phyloP scores from a whole-genome alignment of 495 filamentous ascomycete genomes.

The Podospora pseudopauciseta region DNA sequence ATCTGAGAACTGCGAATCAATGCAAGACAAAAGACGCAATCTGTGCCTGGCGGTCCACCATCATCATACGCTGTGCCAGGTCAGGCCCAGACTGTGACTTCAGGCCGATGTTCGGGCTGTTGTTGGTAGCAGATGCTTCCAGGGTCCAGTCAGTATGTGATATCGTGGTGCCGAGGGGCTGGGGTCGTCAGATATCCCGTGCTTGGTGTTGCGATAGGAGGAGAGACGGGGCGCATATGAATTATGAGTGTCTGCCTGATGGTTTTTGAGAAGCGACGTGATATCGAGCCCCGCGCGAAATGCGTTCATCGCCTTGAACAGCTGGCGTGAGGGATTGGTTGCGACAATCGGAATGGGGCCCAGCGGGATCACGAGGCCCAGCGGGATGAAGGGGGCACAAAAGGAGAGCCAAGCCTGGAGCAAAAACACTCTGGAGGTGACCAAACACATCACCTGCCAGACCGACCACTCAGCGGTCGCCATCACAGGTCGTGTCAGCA shows the following conservation, averaged over 20 bases:
- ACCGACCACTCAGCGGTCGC: conserved; percentile 25
- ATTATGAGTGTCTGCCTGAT: conserved; percentile 1
- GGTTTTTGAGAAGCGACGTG: neutral
- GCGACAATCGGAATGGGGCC: conserved; percentile 28
- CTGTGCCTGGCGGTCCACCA: neutral
- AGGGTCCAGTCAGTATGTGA: neutral
- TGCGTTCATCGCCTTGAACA: neutral
- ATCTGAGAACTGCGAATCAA: neutral
- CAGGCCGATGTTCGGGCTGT: neutral
- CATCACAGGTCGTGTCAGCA: conserved; percentile 31
- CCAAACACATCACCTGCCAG: conserved; percentile 16
- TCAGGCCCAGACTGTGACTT: neutral
- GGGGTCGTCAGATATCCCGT: conserved; percentile 4
- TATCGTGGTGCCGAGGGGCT: neutral
- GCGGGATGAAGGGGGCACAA: conserved; percentile 13
- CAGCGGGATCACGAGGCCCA: conserved; percentile 31
- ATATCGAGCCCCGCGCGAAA: neutral
- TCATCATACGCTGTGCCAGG: neutral
- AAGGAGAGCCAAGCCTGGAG: conserved; percentile 11
- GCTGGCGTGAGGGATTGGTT: conserved; percentile 10
- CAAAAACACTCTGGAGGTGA: conserved; percentile 2
- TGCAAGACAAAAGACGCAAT: neutral
- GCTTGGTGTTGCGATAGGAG: conserved; percentile 1
- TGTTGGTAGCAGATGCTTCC: neutral
- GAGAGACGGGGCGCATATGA: neutral